A percentile compares a stretch with the other conserved stretches of the same genome.
Conservation (phyloP, 306 rosid genomes). For the Carpinus fangiana region DNA sequence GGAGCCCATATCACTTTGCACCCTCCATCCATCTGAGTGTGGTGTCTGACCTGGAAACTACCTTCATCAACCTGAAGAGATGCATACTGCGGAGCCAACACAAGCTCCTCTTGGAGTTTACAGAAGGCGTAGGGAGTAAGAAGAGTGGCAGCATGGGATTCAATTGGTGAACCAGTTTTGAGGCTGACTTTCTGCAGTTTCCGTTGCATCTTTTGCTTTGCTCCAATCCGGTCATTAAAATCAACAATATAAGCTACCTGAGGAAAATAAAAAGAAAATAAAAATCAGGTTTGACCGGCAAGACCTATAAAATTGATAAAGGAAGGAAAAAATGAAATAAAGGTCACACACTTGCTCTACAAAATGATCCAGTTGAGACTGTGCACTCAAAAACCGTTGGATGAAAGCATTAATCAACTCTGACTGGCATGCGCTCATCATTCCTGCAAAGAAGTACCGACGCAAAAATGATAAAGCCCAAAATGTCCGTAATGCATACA, state of each 20-base stretch:
- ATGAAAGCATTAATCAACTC: conserved; percentile 65
- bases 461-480: conserved; percentile 88
- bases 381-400: conserved; percentile 73
- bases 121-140: conserved; percentile 74
- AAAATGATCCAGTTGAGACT: conserved; percentile 61
- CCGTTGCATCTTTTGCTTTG: conserved; percentile 71
- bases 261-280: not conserved
- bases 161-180: conserved; percentile 85
- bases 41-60: conserved; percentile 85
- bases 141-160: conserved; percentile 77
- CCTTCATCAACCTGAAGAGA: conserved; percentile 66
- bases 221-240: conserved; percentile 64
- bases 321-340: conserved; percentile 17
- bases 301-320: conserved; percentile 17
- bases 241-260: conserved; percentile 69
- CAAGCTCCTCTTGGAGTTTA: conserved; percentile 86
- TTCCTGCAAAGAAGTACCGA: conserved; percentile 73
- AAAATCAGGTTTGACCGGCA: conserved; percentile 11
- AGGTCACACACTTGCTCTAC: conserved; percentile 58
- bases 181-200: conserved; percentile 70
- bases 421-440: conserved; percentile 55
- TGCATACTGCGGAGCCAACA: conserved; percentile 83
- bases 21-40: conserved; percentile 77
- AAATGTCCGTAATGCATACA: conserved; percentile 63
- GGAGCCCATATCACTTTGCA: conserved; percentile 77